Evolutionary conservation across 2,329 filamentous ascomycete genomes (phyloP).

Genomic region (Botryotinia globosa): DNA sequence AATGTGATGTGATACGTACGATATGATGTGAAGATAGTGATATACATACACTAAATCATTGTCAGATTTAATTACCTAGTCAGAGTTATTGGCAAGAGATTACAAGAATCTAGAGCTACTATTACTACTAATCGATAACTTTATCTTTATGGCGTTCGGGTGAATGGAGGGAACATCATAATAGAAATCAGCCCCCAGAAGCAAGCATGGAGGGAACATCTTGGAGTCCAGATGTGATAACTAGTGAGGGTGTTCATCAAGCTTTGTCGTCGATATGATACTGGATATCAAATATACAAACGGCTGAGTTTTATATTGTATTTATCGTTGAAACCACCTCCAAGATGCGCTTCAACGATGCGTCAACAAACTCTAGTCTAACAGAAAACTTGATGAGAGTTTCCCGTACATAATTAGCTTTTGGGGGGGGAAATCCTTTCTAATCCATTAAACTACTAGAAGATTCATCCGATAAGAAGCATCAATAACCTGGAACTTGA

Average conservation of each 20-base stretch:
- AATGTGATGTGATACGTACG: neutral
- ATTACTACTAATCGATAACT: neutral
- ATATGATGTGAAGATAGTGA: neutral
- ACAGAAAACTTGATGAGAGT: neutral
- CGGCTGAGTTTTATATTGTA: neutral
- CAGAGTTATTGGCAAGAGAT: too few species aligned
- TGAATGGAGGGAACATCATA: neutral
- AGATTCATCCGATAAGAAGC: neutral
- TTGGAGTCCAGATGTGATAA: neutral
- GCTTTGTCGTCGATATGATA: neutral
- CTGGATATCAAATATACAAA: neutral
- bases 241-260: neutral
- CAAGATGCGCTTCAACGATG: neutral
- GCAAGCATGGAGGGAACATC: too few species aligned
- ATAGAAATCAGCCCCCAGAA: too few species aligned
- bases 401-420: accelerated
- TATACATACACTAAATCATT: neutral
- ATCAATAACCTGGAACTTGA: neutral
- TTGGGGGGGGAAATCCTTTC: neutral
- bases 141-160: neutral
- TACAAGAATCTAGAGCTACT: neutral
- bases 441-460: neutral
- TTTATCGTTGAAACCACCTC: neutral
- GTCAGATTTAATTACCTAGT: too few species aligned
- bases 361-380: neutral